A percentile compares a stretch with the other conserved stretches of the same genome.
These are phyloP conservation scores for Populus deltoides DNA, from an alignment of 345 rosid species.

Conservation along the genomic window DNA sequence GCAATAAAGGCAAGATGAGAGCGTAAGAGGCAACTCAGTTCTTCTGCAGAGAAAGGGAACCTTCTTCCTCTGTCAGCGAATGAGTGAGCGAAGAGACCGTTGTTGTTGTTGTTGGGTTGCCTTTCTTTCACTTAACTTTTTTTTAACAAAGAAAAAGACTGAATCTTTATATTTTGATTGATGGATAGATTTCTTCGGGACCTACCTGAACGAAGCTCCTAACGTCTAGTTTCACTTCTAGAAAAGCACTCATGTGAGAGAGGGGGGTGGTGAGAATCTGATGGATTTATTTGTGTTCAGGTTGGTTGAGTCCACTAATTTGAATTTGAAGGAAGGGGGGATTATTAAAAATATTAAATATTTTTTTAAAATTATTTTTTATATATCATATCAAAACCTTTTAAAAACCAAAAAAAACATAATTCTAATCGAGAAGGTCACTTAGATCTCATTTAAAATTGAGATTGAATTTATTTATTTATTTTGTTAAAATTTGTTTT, in stretches of 20 bases:
- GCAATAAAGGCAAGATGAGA: not conserved
- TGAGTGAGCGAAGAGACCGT: not conserved
- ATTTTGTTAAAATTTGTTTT: too few species aligned
- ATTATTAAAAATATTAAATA: too few species aligned
- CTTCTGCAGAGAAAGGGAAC: not conserved
- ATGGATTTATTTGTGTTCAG: not conserved
- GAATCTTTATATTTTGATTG: not conserved
- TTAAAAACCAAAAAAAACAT: too few species aligned
- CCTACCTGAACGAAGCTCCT: slow-evolving; percentile 15
- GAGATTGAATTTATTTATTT: too few species aligned
- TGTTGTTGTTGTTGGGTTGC: not conserved
- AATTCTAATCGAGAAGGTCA: too few species aligned
- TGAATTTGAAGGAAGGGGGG: slow-evolving; percentile 9
- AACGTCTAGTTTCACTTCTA: slow-evolving; percentile 40
- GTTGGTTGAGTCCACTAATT: slow-evolving; percentile 3
- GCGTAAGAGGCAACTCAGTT: not conserved
- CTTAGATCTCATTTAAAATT: too few species aligned
- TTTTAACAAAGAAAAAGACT: too few species aligned
- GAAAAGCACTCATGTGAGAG: not conserved
- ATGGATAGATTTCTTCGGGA: slow-evolving; percentile 1
- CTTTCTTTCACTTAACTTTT: too few species aligned
- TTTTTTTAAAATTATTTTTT: too few species aligned
- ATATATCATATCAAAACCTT: too few species aligned
- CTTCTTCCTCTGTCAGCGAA: not conserved
- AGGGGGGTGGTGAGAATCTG: not conserved